Conservation (phyloP, 2,329 filamentous ascomycete genomes). For the Xylaria sp. region DNA sequence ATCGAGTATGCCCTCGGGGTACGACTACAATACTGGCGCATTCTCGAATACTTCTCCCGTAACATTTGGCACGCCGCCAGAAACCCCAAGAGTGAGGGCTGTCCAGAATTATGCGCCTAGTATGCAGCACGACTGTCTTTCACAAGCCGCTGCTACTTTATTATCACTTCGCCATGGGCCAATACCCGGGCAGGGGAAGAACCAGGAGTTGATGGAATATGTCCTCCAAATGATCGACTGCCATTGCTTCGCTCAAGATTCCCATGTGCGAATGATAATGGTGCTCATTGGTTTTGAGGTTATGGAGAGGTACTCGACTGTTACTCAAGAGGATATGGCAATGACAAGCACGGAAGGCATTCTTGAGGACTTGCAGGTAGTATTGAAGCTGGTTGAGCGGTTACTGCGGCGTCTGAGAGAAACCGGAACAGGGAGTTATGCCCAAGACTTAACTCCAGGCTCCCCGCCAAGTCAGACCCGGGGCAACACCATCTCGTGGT, state of each 20-base stretch:
- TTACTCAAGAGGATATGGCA: slow-evolving; percentile 32
- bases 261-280: slow-evolving; percentile 38
- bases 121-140: slow-evolving; percentile 40
- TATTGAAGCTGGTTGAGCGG: slow-evolving; percentile 40
- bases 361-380: slow-evolving; percentile 39
- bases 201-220: slow-evolving; percentile 37
- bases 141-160: slow-evolving; percentile 37
- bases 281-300: slow-evolving; percentile 42
- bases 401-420: slow-evolving; percentile 40
- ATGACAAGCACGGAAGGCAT: slow-evolving; percentile 36
- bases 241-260: slow-evolving; percentile 39
- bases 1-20: slow-evolving; percentile 40
- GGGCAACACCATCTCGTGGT: slow-evolving; percentile 34
- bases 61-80: slow-evolving; percentile 39
- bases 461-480: slow-evolving; percentile 17
- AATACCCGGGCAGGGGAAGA: slow-evolving; percentile 21
- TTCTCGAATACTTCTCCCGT: slow-evolving; percentile 35
- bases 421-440: slow-evolving; percentile 18
- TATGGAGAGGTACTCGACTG: slow-evolving; percentile 39
- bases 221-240: slow-evolving; percentile 40
- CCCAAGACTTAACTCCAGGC: slow-evolving; percentile 23
- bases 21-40: slow-evolving; percentile 32
- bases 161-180: slow-evolving; percentile 35
- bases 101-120: slow-evolving; percentile 26
- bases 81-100: slow-evolving; percentile 37